Conservation (phyloP, 2,329 filamentous ascomycete species). For the Arthrinium puccinioides region DNA sequence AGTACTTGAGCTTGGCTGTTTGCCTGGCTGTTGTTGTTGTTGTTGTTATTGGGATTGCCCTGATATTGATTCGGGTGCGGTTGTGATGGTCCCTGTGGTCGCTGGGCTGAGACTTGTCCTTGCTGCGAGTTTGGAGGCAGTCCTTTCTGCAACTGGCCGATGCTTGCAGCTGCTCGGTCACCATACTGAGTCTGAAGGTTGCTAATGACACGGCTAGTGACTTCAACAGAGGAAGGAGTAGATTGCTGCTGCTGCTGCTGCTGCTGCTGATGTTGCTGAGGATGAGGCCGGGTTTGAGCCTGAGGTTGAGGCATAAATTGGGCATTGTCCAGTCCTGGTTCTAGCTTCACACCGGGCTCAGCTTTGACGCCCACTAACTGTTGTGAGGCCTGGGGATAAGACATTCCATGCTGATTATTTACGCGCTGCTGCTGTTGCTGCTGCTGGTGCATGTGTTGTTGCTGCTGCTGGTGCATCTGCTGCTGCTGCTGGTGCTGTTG, state of each 20-base stretch:
- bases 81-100: no score
- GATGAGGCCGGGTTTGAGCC: slow-evolving; percentile 18
- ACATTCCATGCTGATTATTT: no score
- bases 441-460: slow-evolving; percentile 11
- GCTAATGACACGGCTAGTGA: slow-evolving; percentile 49
- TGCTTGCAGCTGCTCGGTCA: slow-evolving; percentile 55
- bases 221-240: no score
- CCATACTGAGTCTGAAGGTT: slow-evolving; percentile 56
- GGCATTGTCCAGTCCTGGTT: slow-evolving; percentile 36
- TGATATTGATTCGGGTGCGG: no score
- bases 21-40: no score
- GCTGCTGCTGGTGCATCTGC: slow-evolving; percentile 12
- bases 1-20: slow-evolving; percentile 23
- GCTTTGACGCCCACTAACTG: slow-evolving; percentile 32
- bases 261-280: slow-evolving; percentile 31
- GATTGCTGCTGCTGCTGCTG: slow-evolving; percentile 12
- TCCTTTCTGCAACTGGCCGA: slow-evolving; percentile 56
- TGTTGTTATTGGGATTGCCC: slow-evolving; percentile 19
- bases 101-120: no score
- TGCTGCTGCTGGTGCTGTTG: no score
- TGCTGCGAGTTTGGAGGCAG: no score
- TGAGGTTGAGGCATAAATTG: slow-evolving; percentile 18
- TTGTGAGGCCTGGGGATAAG: slow-evolving; percentile 17
- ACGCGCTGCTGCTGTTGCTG: slow-evolving; percentile 10
- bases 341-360: slow-evolving; percentile 41